Evolutionary conservation across 257 asterid species (phyloP).

Genomic region (Scutellaria barbata): DNA sequence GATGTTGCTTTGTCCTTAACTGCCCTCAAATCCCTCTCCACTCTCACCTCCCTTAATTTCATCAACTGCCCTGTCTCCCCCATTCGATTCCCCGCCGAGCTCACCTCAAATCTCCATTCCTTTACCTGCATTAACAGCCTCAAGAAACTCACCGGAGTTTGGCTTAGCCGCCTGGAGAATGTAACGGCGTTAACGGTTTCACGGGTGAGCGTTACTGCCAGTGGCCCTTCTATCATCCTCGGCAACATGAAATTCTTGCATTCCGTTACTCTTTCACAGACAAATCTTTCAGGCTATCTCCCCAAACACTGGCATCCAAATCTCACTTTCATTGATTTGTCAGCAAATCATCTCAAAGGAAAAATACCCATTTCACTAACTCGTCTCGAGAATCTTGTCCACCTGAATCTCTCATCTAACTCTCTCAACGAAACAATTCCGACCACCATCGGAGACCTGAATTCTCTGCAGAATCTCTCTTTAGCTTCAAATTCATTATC

Average conservation of each 20-base stretch:
- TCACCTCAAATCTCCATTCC: slow-evolving; percentile 57
- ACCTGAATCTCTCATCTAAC: slow-evolving; percentile 77
- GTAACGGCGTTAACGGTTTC: slow-evolving; percentile 67
- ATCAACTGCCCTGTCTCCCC: slow-evolving; percentile 77
- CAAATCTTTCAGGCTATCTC: slow-evolving; percentile 70
- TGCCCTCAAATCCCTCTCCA: slow-evolving; percentile 78
- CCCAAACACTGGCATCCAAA: slow-evolving; percentile 78
- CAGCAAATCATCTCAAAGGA: slow-evolving; percentile 64
- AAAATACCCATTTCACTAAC: slow-evolving; percentile 67
- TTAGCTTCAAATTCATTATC: slow-evolving; percentile 65
- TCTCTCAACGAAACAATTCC: slow-evolving; percentile 74
- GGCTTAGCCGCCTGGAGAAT: slow-evolving; percentile 65
- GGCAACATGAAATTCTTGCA: slow-evolving; percentile 49
- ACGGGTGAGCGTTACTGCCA: slow-evolving; percentile 51
- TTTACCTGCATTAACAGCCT: slow-evolving; percentile 81
- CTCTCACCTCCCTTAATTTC: slow-evolving; percentile 65
- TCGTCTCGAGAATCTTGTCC: slow-evolving; percentile 58
- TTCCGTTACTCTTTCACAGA: slow-evolving; percentile 60
- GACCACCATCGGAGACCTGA: slow-evolving; percentile 69
- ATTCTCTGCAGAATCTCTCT: slow-evolving; percentile 60
- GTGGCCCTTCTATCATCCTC: slow-evolving; percentile 69
- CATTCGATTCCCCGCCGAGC: slow-evolving; percentile 69
- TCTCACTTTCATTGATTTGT: slow-evolving; percentile 71
- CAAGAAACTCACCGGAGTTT: slow-evolving; percentile 69
- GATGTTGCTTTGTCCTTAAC: slow-evolving; percentile 66